Base-by-base conservation (phyloP, 2,329 filamentous ascomycete genomes). In the Zasmidium angulare region DNA sequence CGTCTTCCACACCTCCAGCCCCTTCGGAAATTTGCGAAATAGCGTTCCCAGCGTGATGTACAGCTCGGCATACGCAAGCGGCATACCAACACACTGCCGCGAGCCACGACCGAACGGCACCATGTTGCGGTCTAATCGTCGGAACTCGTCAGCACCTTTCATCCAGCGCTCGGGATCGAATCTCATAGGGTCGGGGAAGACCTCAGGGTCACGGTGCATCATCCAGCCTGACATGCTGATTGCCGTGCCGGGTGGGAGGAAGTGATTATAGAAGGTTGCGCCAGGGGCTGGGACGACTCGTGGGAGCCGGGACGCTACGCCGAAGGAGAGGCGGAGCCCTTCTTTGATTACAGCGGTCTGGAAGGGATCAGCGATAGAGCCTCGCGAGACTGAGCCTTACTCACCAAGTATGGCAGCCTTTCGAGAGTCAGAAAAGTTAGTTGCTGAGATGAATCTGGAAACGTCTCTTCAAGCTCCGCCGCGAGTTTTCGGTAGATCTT, bases 111-210 rank as follows among this genome's bases (percentile, higher is more conserved):
- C 71, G 58, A 77, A 78, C 0, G 75, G 60, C 9, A 77, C 69
- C 36, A 76, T 66, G 48, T 73, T 70, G 53, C 64, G 71, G 12
- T 76, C 53, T 23, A 63, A 57, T 6, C 48, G 49, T 6, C 51
- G 55, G 1, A 26, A 22, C 17, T 65, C 48, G 6, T 61, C 60
- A 1, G 61, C 54, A 47, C 66, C 59, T 14, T 50, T 49, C 3
- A 66, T 50, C 76, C 76, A 78, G 19, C 76, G 71, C 14, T 66
- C 62, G 0, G 76, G 76, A 20, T 71, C 66, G 58, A 78, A 78
- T 14, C 52, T 67, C 10, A 64, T 61, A 0, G 76, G 65, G 6
- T 74, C 50, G 1, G 71, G 70, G 56, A 76, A 78, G 29, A 73
- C 55, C 2, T 64, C 55, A 17, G 68, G 60, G 22, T 50, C 48